Conservation (phyloP, 352 stramenopile species). For the Phytophthora hibernalis region DNA sequence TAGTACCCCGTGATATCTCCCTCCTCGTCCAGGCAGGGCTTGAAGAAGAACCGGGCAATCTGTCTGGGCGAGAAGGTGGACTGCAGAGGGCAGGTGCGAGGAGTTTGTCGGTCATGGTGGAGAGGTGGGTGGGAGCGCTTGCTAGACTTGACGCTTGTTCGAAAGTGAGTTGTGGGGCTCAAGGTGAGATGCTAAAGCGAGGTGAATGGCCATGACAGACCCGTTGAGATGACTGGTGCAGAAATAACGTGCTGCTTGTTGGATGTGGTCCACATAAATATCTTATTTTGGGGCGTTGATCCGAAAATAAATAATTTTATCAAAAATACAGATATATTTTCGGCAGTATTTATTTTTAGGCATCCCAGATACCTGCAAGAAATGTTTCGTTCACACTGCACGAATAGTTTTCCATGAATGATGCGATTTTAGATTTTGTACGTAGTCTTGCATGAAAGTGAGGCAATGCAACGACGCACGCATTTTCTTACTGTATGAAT, state of each 20-base stretch:
- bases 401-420: too few relatives aligned
- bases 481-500: too few relatives aligned
- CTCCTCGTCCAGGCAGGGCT: too few relatives aligned
- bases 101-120: neutral
- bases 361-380: too few relatives aligned
- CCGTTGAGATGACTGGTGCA: neutral
- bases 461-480: too few relatives aligned
- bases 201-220: neutral
- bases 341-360: neutral
- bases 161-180: neutral
- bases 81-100: neutral
- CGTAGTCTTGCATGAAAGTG: too few relatives aligned
- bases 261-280: neutral
- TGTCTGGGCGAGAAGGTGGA: neutral
- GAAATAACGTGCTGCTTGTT: slow-evolving; percentile 6
- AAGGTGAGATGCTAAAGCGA: neutral
- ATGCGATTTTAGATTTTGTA: too few relatives aligned
- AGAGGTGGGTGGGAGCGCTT: too few relatives aligned
- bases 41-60: too few relatives aligned
- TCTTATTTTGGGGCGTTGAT: neutral
- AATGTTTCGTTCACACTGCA: too few relatives aligned
- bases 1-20: too few relatives aligned
- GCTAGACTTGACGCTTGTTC: slow-evolving; percentile 9
- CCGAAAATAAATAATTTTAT: neutral
- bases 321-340: neutral